A percentile compares a stretch with the other conserved stretches of the same genome.
Evolutionary conservation across 306 rosid species (phyloP).

Genomic region (Argentina anserina): DNA sequence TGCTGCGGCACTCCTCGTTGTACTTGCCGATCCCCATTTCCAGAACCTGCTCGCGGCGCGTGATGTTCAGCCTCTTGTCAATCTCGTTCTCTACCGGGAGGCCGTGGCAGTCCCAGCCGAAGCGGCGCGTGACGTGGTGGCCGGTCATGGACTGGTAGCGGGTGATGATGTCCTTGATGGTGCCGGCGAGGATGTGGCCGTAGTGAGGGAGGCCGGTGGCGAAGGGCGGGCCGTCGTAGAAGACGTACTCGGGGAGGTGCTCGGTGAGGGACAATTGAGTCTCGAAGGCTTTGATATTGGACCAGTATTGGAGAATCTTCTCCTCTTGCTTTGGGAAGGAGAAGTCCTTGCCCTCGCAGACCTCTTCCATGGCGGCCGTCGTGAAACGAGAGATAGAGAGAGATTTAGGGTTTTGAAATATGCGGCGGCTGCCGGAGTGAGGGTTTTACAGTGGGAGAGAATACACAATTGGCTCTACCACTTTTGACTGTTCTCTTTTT

Average conservation of each 20-base stretch:
- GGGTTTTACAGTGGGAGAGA: not conserved
- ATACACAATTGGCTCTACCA: not conserved
- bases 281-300: slow-evolving; percentile 67
- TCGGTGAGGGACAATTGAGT: slow-evolving; percentile 60
- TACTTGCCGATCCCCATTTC: slow-evolving; percentile 73
- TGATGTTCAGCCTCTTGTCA: slow-evolving; percentile 64
- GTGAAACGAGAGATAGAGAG: not conserved
- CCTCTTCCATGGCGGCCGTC: slow-evolving; percentile 64
- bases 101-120: slow-evolving; percentile 99
- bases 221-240: slow-evolving; percentile 97
- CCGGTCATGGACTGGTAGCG: slow-evolving; percentile 87
- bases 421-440: not conserved
- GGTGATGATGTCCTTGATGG: slow-evolving; percentile 90
- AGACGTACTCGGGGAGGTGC: slow-evolving; percentile 68
- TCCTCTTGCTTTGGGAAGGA: slow-evolving; percentile 77
- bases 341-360: slow-evolving; percentile 84
- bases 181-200: slow-evolving; percentile 93
- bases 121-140: slow-evolving; percentile 90
- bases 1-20: slow-evolving; percentile 86
- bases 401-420: not conserved
- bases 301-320: slow-evolving; percentile 59
- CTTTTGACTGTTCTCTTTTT: not conserved
- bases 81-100: slow-evolving; percentile 90
- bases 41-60: slow-evolving; percentile 68
- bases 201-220: slow-evolving; percentile 98